phyloP scores from a whole-genome alignment of 1,284 basidiomycete genomes.

The Irpex sp. region DNA sequence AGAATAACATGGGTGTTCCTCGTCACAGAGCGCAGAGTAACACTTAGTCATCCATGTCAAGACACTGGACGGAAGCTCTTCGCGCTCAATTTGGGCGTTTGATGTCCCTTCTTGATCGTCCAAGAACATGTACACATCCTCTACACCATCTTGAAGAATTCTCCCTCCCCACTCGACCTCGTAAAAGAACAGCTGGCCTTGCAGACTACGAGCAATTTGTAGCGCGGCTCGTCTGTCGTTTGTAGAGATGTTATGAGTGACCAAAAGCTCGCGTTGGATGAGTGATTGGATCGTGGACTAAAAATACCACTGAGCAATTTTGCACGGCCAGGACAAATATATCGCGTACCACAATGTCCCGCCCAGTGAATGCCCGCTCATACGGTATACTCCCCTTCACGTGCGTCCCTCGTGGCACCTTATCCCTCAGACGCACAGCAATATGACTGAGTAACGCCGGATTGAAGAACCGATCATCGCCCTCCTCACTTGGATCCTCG shows the following conservation, averaged over 20 bases:
- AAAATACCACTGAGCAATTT: not conserved
- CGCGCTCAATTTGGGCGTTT: slow-evolving; percentile 53
- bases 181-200: slow-evolving; percentile 92
- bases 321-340: not conserved
- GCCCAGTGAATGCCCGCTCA: slow-evolving; percentile 85
- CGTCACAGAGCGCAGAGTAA: slow-evolving; percentile 80
- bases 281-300: slow-evolving; percentile 81
- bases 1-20: slow-evolving; percentile 67
- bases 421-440: slow-evolving; percentile 84
- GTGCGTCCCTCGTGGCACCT: slow-evolving; percentile 81
- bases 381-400: slow-evolving; percentile 91
- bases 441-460: slow-evolving; percentile 85
- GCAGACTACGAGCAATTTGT: slow-evolving; percentile 83
- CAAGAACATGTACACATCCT: slow-evolving; percentile 96
- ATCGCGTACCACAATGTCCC: slow-evolving; percentile 82
- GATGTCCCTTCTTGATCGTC: slow-evolving; percentile 77
- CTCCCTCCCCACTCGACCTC: slow-evolving; percentile 95
- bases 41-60: slow-evolving; percentile 79
- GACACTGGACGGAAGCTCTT: slow-evolving; percentile 84
- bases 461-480: slow-evolving; percentile 81
- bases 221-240: slow-evolving; percentile 80
- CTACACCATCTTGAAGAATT: slow-evolving; percentile 83
- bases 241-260: slow-evolving; percentile 67
- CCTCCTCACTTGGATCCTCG: slow-evolving; percentile 63
- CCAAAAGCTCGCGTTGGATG: slow-evolving; percentile 66